Conservation (phyloP, 371 early-diverging fungal species). For the Nematocida ausubeli region DNA sequence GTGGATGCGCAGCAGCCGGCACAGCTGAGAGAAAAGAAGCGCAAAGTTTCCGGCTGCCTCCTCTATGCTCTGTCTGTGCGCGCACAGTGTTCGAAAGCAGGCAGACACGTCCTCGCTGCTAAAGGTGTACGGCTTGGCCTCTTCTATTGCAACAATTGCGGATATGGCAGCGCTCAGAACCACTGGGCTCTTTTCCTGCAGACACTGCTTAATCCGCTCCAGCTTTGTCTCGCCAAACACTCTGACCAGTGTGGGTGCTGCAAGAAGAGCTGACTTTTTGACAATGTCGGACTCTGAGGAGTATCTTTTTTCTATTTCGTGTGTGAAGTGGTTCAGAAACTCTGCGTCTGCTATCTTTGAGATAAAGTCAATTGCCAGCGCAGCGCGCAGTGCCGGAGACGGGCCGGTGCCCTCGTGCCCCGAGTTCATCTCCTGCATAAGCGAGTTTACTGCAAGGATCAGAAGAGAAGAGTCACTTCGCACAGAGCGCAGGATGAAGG, state of each 20-base stretch:
- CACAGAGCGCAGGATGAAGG: conserved; percentile 23
- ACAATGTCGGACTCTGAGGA: conserved; percentile 2
- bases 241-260: conserved; percentile 18
- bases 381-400: background rate
- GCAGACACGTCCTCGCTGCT: background rate
- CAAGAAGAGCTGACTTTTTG: conserved; percentile 33
- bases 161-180: conserved; percentile 16
- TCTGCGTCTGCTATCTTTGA: conserved; percentile 38
- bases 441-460: conserved; percentile 49
- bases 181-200: background rate
- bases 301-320: conserved; percentile 33
- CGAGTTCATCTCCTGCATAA: conserved; percentile 35
- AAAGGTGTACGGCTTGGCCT: conserved; percentile 10
- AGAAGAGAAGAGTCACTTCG: conserved; percentile 24
- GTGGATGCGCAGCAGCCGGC: conserved; percentile 16
- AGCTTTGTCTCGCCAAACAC: conserved; percentile 32
- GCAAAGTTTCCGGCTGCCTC: conserved; percentile 25
- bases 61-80: conserved; percentile 19
- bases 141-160: conserved; percentile 30
- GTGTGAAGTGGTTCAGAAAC: conserved; percentile 45
- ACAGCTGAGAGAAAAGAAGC: conserved; percentile 31
- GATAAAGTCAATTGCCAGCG: conserved; percentile 50
- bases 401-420: background rate
- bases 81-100: conserved; percentile 14
- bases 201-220: background rate